Base-by-base conservation (phyloP, 345 rosid genomes). In the Aethionema arabicum region DNA sequence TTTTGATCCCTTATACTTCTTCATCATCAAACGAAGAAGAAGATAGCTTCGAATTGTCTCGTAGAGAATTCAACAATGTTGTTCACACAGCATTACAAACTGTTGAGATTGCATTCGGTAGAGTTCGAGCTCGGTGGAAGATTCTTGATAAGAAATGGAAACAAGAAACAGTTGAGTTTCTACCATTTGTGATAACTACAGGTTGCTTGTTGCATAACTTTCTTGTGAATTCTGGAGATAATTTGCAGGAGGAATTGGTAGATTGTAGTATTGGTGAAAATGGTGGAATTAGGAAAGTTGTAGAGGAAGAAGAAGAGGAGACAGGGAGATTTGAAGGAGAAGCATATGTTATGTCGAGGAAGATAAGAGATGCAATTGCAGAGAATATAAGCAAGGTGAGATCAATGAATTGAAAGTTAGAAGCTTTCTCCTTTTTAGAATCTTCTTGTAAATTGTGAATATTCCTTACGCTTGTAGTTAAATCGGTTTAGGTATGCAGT, bases 181-280 rank as follows among this genome's bases (percentile, higher is more conserved):
- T 85, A 44, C 90, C 92, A 0, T 77, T 83, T 35, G 85, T 87
- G 5, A 75, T 90, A 27, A 79, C 82, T 16, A 80, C 83, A 4
- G 73, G 79, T 2, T 86, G 95, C 72, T 69, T 90, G 74, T 53
- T 90, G 74, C 88, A 90, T 74, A 85, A 90, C 52, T 86, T 85
- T 77, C 69, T 90, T 65, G 78, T 82, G 48, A 66, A 75, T 60
- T 76, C 60, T 51, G 70, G 77, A 7, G 92, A 87, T 67, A 68
- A 69, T 5, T 15, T 59, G 51, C 74, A 60, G 1, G 84, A 72
- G 53, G 79, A 73, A 41, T 42, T 60, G 32, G 59, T 47, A 11
- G 80, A 32, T 52, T 15, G 5, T 57, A 56, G 0, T 15, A 55
- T 29, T 51, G 52, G 47, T 62, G 40, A 9, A 41, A 3, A 39